Evolutionary conservation across 2,329 filamentous ascomycete species (phyloP), one percentile per base, ranked within the genome.

Genomic region (Neocucurbitaria cava): DNA sequence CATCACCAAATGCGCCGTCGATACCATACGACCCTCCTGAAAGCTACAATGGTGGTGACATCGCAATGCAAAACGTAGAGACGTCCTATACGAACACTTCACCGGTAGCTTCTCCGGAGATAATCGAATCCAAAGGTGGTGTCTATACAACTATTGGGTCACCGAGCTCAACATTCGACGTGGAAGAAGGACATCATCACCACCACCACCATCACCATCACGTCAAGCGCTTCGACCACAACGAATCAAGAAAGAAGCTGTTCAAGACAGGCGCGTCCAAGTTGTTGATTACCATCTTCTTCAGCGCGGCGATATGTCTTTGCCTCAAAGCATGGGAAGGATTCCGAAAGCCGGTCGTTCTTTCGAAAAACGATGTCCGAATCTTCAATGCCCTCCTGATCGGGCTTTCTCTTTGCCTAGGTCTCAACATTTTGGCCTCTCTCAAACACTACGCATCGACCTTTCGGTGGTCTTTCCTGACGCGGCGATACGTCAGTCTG

Each of bases 301-400:
- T 74, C 57, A 70, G 70, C 48, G 47, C 64, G 5, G 43, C 62
- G 10, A 72, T 74, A 44, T 71, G 65, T 3, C 13, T 73, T 8
- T 59, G 59, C 8, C 51, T 74, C 17, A 68, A 62, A 52, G 54
- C 63, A 0, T 75, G 71, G 58, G 65, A 74, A 60, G 72, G 71
- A 1, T 72, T 69, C 41, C 42, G 38, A 7, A 36, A 42, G 5
- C 65, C 59, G 0, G 42, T 63, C 5, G 61, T 74, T 5, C 58
- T 75, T 15, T 65, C 60, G 30, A 73, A 68, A 24, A 59, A 38
- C 0, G 61, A 71, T 17, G 61, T 72, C 9, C 59, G 68, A 42
- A 41, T 70, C 18, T 75, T 75, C 66, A 74, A 74, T 49, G 61
- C 71, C 3, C 43, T 75, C 17, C 70, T 71, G 51, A 60, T 74